Conservation (phyloP, 2,329 filamentous ascomycete genomes). For the Aspergillus intermedius region DNA sequence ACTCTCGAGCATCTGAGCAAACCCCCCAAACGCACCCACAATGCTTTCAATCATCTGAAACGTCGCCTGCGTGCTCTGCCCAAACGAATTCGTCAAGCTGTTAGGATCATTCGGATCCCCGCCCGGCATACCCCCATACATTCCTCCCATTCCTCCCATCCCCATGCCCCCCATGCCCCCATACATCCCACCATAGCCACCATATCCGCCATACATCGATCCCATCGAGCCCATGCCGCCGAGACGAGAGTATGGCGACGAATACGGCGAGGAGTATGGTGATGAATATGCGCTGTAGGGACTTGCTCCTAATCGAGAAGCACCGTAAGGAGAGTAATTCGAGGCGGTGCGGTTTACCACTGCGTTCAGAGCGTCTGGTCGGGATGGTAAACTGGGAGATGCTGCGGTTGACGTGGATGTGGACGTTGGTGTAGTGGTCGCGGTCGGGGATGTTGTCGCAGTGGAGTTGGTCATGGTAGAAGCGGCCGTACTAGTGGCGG, state of each 20-base stretch:
- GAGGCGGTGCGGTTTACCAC: conserved; percentile 84
- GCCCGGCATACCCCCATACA: conserved; percentile 47
- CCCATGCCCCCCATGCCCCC: conserved; percentile 44
- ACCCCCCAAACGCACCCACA: conserved; percentile 91
- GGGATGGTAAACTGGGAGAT: conserved; percentile 68
- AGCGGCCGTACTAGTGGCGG: conserved; percentile 17
- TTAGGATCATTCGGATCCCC: conserved; percentile 76
- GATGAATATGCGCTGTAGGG: conserved; percentile 47
- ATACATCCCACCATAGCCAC: conserved; percentile 32
- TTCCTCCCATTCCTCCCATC: conserved; percentile 40
- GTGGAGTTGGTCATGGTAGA: conserved; percentile 33
- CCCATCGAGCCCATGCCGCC: conserved; percentile 44
- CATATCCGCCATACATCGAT: conserved; percentile 27
- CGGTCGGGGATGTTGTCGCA: not conserved
- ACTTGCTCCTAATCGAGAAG: conserved; percentile 51
- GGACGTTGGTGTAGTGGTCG: conserved; percentile 39
- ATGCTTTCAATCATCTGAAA: conserved; percentile 98
- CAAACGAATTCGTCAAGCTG: conserved; percentile 91
- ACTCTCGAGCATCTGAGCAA: conserved; percentile 98
- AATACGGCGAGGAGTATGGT: conserved; percentile 53
- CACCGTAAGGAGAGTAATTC: conserved; percentile 63
- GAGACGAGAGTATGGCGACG: conserved; percentile 50
- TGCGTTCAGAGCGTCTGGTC: conserved; percentile 69
- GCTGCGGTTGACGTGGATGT: conserved; percentile 37
- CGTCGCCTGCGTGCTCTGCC: conserved; percentile 88